Evolutionary conservation across 139 green algal species (phyloP), one percentile per base, ranked within the genome.

Genomic region (Monoraphidium neglectum): DNA sequence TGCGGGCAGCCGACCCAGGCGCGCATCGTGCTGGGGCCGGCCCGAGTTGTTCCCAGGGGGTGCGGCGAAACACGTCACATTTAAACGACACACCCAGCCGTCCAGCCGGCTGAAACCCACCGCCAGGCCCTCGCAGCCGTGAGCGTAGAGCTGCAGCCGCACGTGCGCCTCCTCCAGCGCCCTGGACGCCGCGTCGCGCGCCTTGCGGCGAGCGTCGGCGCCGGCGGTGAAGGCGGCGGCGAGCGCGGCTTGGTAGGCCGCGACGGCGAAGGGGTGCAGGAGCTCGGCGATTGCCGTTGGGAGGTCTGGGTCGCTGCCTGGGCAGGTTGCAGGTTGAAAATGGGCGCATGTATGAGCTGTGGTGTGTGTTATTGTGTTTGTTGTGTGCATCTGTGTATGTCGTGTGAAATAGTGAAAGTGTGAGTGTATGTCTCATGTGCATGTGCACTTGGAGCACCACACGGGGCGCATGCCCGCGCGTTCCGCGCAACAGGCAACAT

Each of bases 161-260:
- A 13, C 23, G 65, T 76, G 78, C 0, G 70, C 54, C 49, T 82
- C 82, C 46, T 86, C 87, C 49, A 92, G 66, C 68, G 78, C 66
- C 74, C 70, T 51, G 4, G 78, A 61, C 3, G 92, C 73, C 8
- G 71, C 66, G 8, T 97, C 93, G 24, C 86, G 87, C 68, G 79
- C 66, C 2, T 81, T 80, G 38, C 86, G 78, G 51, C 90, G 75
- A n/a, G 83, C 81, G 81, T 94, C 93, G 18, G 91, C 90, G 8
- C 89, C 88, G 30, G 90, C 86, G 13, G 83, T 90, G 70, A 96
- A 92, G 30, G 90, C 90, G 2, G 81, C 88, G 13, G 82, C 40
- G 60, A 94, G 83, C 4, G 86, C 81, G 15, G 79, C 72, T 49
- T 92, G 87, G 54, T 89, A 94, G 59, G 87, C 87, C 21, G 79